Base-by-base conservation (phyloP, 495 filamentous ascomycete species). In the Podospora pseudoanserina region DNA sequence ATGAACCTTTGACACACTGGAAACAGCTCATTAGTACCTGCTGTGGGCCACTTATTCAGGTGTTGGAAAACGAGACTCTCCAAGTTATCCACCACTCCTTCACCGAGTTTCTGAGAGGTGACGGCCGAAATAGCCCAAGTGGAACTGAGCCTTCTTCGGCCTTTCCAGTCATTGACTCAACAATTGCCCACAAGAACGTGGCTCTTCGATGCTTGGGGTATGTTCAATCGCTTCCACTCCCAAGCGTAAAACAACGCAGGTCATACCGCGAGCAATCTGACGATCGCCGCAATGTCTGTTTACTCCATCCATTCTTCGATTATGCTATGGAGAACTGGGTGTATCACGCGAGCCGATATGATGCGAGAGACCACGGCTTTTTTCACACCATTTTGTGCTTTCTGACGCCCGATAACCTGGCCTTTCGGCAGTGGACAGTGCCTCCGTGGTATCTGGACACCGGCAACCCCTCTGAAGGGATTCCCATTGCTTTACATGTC, bases 51-150 rank as follows among this genome's bases (percentile, higher is more conserved):
- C 71, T 85, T 58, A 70, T 85, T 0, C 79, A 85, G 66, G 73
- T 85, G 32, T 70, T 81, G 4, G 75, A 77, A 23, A 80, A 84
- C 64, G 83, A 86, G 67, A 82, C 79, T 0, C 72, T 86, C 19
- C 76, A 70, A 15, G 73, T 85, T 15, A 78, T 85, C 56, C 84
- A 86, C 63, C 84, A 85, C 67, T 85, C 83, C 30, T 81, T 86
- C 56, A 84, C 83, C 16, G 84, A 86, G 65, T 86, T 81, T 68
- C 73, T 86, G n/a, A 61, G 70, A 23, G 78, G 78, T 56, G 39
- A 56, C 23, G 64, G 20, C 57, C 64, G 70, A 5, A 70, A 15
- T 27, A 23, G 18, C 58, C 15, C 54, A 15, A 23, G 15, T 60
- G 18, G 13, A 5, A 27, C 5, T 16, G 4, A 60, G n/a, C 58